Percentiles rank a stretch among this genome's conserved stretches.
Conservation (phyloP, 805 yeast species). For the Candida ipomoeae region DNA sequence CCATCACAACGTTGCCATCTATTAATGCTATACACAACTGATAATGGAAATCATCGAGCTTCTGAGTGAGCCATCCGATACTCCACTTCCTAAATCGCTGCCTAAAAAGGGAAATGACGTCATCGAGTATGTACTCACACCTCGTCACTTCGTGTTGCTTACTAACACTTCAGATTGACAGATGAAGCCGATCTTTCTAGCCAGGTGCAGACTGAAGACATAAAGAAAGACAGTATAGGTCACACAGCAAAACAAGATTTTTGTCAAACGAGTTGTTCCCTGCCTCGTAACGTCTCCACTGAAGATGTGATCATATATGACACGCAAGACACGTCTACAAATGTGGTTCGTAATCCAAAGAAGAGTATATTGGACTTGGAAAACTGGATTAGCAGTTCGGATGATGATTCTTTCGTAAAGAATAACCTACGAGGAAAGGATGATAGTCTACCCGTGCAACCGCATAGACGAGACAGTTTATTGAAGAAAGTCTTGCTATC, state of each 20-base stretch:
- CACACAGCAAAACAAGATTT: neutral
- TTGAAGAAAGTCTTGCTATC: slow-evolving; percentile 5
- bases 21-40: neutral
- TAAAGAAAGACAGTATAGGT: neutral
- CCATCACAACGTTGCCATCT: neutral
- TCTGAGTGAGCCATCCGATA: slow-evolving; percentile 13
- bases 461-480: neutral
- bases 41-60: slow-evolving; percentile 15
- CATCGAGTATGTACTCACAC: slow-evolving; percentile 11
- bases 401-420: slow-evolving; percentile 13
- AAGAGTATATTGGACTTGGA: slow-evolving; percentile 12
- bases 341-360: neutral
- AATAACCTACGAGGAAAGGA: neutral
- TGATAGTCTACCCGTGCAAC: neutral
- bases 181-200: slow-evolving; percentile 3
- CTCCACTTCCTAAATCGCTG: neutral
- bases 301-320: neutral
- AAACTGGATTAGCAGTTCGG: slow-evolving; percentile 19
- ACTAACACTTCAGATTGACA: slow-evolving; percentile 5
- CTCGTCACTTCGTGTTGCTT: neutral
- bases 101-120: neutral
- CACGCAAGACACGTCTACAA: neutral
- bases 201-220: neutral
- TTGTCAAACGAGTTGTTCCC: neutral
- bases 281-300: neutral